Evolutionary conservation across 495 filamentous ascomycete genomes (phyloP).

Genomic region (Aspergillus haitiensis): DNA sequence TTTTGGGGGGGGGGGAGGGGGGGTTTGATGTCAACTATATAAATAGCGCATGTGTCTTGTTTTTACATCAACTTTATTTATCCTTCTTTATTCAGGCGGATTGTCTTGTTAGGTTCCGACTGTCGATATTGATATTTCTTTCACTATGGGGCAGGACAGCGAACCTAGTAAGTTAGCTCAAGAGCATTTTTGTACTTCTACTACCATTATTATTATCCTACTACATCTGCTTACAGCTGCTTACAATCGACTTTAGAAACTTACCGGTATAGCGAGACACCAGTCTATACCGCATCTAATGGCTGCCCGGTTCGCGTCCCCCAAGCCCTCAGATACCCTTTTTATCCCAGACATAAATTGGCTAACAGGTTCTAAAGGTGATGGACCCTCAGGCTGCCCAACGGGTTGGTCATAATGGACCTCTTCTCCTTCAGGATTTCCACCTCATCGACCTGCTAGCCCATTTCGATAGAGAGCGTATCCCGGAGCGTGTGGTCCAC

Average conservation of each 20-base stretch:
- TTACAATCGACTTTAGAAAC: slow-evolving; percentile 31
- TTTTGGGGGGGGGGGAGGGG: no score
- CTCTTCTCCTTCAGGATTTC: slow-evolving; percentile 63
- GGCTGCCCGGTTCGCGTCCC: slow-evolving; percentile 47
- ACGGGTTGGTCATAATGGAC: slow-evolving; percentile 63
- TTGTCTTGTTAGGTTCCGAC: slow-evolving; percentile 6
- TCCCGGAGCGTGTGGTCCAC: slow-evolving; percentile 75
- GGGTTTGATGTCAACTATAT: slow-evolving; percentile 10
- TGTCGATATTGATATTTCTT: no score
- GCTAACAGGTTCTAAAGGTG: slow-evolving; percentile 31
- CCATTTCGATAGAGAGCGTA: slow-evolving; percentile 68
- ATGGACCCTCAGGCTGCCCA: slow-evolving; percentile 59
- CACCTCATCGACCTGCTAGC: slow-evolving; percentile 65
- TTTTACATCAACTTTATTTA: no score
- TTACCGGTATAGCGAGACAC: slow-evolving; percentile 58
- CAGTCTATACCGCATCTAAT: slow-evolving; percentile 63
- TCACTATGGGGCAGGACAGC: slow-evolving; percentile 41
- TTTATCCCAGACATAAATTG: background rate
- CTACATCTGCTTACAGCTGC: background rate
- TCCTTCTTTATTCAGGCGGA: background rate
- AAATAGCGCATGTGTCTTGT: slow-evolving; percentile 16
- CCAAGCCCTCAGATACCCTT: background rate
- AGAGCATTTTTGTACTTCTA: background rate
- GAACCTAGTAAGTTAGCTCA: slow-evolving; percentile 31
- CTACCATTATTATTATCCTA: background rate